Evolutionary conservation across 2,329 filamentous ascomycete species (phyloP).

Genomic region (Aphanocladium album): DNA sequence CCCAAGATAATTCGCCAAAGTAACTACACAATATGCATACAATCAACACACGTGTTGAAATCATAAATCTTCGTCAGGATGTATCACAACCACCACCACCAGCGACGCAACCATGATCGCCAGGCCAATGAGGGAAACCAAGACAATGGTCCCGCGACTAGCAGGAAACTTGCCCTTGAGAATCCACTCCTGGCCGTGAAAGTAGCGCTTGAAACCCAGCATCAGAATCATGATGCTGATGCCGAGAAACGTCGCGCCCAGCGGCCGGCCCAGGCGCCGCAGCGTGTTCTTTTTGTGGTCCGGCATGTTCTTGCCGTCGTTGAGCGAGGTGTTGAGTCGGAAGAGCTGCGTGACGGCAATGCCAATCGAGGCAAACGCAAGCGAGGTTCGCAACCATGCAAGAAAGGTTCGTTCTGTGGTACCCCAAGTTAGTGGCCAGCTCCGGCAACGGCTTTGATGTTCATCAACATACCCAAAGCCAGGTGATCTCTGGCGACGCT

Average conservation of each 20-base stretch:
- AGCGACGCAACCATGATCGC: conserved; percentile 57
- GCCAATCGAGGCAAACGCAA: conserved; percentile 77
- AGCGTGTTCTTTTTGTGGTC: conserved; percentile 34
- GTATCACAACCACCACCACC: conserved; percentile 54
- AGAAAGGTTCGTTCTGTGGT: conserved; percentile 72
- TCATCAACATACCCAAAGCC: conserved; percentile 64
- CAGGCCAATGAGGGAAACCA: conserved; percentile 62
- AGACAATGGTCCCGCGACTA: conserved; percentile 66
- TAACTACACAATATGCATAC: neutral
- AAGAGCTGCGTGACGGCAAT: conserved; percentile 82
- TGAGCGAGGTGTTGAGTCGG: conserved; percentile 66
- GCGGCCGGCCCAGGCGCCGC: conserved; percentile 63
- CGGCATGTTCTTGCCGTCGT: conserved; percentile 27
- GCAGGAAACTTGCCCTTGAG: conserved; percentile 76
- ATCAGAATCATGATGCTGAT: conserved; percentile 71
- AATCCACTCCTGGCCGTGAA: conserved; percentile 74
- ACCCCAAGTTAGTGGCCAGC: neutral
- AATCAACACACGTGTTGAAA: neutral
- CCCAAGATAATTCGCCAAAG: neutral
- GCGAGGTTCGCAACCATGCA: conserved; percentile 76
- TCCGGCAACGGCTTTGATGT: too few relatives aligned
- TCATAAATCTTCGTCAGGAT: conserved; percentile 24
- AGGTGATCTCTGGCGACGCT: conserved; percentile 79
- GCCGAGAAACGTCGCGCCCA: conserved; percentile 71
- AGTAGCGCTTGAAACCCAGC: conserved; percentile 73